phyloP scores from a whole-genome alignment of 2,329 filamentous ascomycete species.

The Colletotrichum spinosum region DNA sequence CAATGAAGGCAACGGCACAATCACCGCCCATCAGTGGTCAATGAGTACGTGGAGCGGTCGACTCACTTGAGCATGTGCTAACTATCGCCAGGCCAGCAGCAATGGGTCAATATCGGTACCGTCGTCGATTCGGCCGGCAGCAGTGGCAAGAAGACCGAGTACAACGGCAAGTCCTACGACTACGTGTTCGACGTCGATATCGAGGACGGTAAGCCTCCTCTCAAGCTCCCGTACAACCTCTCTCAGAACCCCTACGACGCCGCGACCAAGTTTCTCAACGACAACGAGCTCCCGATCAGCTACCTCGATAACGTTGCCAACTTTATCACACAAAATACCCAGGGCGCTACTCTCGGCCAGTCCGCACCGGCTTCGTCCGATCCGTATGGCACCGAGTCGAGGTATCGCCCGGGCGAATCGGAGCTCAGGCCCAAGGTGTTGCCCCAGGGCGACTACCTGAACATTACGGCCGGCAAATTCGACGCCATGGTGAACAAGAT shows the following conservation, averaged over 20 bases:
- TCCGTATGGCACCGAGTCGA: constrained; percentile 81
- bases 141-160: constrained; percentile 80
- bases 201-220: constrained; percentile 89
- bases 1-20: constrained; percentile 80
- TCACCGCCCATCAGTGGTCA: constrained; percentile 93
- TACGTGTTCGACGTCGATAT: constrained; percentile 98
- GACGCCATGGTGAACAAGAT: constrained; percentile 82
- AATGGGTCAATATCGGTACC: constrained; percentile 93
- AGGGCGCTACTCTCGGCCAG: constrained; percentile 85
- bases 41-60: constrained; percentile 47
- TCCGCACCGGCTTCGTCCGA: constrained; percentile 66
- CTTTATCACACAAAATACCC: constrained; percentile 91
- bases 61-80: constrained; percentile 2
- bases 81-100: constrained; percentile 61
- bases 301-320: constrained; percentile 94
- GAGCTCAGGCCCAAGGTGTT: constrained; percentile 77
- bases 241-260: constrained; percentile 93
- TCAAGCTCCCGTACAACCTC: constrained; percentile 95
- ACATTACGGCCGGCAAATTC: constrained; percentile 79
- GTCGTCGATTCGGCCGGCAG: constrained; percentile 91
- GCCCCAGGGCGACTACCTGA: constrained; percentile 83
- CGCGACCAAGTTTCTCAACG: constrained; percentile 88
- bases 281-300: constrained; percentile 87
- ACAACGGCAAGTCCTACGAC: constrained; percentile 90
- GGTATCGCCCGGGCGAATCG: constrained; percentile 83